Percentiles rank a stretch among this genome's conserved stretches.
Evolutionary conservation across 441 rosid genomes (phyloP).

Genomic region (Mallotus repandus): DNA sequence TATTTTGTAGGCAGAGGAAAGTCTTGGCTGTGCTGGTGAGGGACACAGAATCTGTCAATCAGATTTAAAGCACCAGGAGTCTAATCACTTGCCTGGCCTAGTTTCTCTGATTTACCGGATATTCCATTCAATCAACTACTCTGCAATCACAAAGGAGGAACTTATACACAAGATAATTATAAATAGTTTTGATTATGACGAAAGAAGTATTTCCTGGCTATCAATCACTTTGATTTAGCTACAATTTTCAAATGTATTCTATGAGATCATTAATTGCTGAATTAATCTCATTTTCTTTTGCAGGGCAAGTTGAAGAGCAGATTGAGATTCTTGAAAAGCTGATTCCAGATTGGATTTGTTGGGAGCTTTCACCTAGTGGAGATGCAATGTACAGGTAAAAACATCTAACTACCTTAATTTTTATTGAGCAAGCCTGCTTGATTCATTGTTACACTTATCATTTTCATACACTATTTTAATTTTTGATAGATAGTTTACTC

Average conservation of each 20-base stretch:
- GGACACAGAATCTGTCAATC: constrained; percentile 8
- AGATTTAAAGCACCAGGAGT: constrained; percentile 15
- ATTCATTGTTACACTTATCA: background rate
- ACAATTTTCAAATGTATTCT: background rate
- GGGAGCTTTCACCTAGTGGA: constrained; percentile 34
- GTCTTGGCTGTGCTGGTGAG: constrained; percentile 8
- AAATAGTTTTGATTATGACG: constrained; percentile 36
- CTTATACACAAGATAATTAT: constrained; percentile 51
- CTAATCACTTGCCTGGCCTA: constrained; percentile 35
- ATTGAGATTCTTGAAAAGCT: constrained; percentile 47
- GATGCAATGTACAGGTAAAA: constrained; percentile 41
- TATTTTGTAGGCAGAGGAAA: constrained; percentile 22
- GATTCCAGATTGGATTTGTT: constrained; percentile 52
- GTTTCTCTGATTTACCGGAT: constrained; percentile 38
- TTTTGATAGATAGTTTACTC: too few relatives aligned
- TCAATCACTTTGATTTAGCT: constrained; percentile 1
- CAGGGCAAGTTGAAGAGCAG: constrained; percentile 55
- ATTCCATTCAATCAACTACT: constrained; percentile 33
- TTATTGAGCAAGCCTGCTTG: background rate
- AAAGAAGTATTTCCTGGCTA: constrained; percentile 29
- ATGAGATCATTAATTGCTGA: constrained; percentile 6
- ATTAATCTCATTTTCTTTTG: constrained; percentile 3
- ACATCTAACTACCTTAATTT: background rate
- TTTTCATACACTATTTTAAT: background rate
- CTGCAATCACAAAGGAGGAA: constrained; percentile 54